Base-by-base conservation (phyloP, 495 filamentous ascomycete species). In the Hypoxylon rickii region DNA sequence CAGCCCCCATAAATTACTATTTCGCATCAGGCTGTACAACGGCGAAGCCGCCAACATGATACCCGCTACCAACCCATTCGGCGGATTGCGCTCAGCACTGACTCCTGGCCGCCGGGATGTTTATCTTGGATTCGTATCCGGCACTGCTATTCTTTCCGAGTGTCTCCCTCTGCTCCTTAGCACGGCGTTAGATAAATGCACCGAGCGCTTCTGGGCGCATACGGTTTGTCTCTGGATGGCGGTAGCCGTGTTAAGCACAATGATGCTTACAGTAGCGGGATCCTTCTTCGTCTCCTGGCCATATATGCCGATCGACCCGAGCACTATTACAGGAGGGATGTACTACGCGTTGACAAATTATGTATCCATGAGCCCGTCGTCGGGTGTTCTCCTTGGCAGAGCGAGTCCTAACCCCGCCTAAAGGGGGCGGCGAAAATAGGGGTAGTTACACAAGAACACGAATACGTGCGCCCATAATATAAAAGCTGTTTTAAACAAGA, bases 271-370 rank as follows among this genome's bases (percentile, higher is more conserved):
- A 10, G 43, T 73, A 7, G 57, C 44, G 3, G 51, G 31, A 18
- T 70, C 63, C 4, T 63, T 71, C 42, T 63, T 68, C 22, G 46
- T 68, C 6, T n/a, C 39, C 8, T 70, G 70, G 68, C 66, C 70
- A 4, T 42, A 61, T 24, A 54, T 70, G 48, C 68, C 68, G 1
- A 53, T 68, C 8, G 70, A 72, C 43, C 69, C 71, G 4, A 63
- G 64, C 36, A 71, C 64, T 0, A 40, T 74, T 36, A 65, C 57
- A 0, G 71, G 71, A 26, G 57, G 55, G 3, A 59, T 70, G 51
- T 72, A 67, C 36, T 66, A 66, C 31, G 64, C 51, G 11, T n/a
- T 55, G 10, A 46, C 15, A 1, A 56, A 47, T 5, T 50, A 45
- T 3, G n/a, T 41, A 31, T 24, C 54, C 1, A 51, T 48, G 45